Percentiles rank a stretch among this genome's conserved stretches.
These are phyloP conservation scores for Alliaria petiolata DNA, from an alignment of 345 rosid species.

Conservation along the genomic window DNA sequence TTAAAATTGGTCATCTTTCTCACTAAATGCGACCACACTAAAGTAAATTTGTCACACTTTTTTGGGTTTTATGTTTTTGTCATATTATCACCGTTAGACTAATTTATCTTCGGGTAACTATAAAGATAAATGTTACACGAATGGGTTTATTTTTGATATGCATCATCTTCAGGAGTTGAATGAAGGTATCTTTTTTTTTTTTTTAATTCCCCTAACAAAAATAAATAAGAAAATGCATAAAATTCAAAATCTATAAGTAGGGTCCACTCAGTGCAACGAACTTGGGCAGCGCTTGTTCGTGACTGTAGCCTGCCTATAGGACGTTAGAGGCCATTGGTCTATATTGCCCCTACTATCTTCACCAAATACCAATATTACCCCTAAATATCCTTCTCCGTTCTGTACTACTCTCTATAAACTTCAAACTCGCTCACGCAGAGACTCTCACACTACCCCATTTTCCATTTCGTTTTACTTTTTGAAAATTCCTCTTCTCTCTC, in stretches of 20 bases:
- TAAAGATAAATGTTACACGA: too few relatives aligned
- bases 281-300: slow-evolving; percentile 1
- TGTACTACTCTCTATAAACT: not conserved
- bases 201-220: not conserved
- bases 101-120: too few relatives aligned
- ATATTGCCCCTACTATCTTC: not conserved
- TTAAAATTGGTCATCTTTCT: too few relatives aligned
- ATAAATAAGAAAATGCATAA: not conserved
- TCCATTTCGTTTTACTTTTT: slow-evolving; percentile 28
- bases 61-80: too few relatives aligned
- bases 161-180: too few relatives aligned
- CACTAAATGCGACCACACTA: too few relatives aligned
- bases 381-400: not conserved
- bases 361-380: not conserved
- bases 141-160: too few relatives aligned
- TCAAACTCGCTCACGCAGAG: not conserved
- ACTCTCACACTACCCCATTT: not conserved
- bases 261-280: slow-evolving; percentile 15
- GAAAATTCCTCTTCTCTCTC: not conserved
- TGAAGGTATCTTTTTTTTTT: too few relatives aligned
- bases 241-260: not conserved
- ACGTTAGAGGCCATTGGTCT: not conserved
- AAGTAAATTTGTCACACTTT: too few relatives aligned
- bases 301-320: not conserved
- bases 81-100: too few relatives aligned